phyloP scores from a whole-genome alignment of 148 eudicot genomes.

The Vaccinium vitisidaea region DNA sequence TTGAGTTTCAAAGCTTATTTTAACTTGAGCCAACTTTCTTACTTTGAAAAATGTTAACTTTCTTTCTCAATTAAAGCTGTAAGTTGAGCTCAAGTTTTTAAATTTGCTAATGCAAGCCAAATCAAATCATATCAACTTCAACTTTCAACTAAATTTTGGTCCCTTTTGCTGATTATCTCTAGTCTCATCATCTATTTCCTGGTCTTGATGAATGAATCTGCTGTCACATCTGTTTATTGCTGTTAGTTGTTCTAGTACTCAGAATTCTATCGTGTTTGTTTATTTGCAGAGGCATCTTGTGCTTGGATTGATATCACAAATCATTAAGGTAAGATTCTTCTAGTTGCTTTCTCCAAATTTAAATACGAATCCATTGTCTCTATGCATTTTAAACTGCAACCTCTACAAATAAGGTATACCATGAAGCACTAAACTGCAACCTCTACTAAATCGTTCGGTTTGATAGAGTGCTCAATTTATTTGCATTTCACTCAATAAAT shows the following conservation, averaged over 20 bases:
- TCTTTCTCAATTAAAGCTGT: too few relatives aligned
- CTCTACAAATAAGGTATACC: background rate
- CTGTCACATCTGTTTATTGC: background rate
- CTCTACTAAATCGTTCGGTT: background rate
- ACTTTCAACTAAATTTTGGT: background rate
- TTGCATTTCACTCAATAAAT: slow-evolving; percentile 11
- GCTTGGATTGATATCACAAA: slow-evolving; percentile 94
- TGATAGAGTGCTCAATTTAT: slow-evolving; percentile 2
- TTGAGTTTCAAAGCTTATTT: background rate
- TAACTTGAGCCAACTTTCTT: background rate
- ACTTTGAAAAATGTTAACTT: slow-evolving; percentile 2
- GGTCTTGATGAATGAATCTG: background rate
- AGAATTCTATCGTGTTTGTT: background rate
- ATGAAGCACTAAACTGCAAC: background rate
- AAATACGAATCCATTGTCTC: background rate
- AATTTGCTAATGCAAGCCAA: background rate
- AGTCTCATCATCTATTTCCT: background rate
- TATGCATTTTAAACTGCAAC: background rate
- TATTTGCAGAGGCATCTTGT: slow-evolving; percentile 88
- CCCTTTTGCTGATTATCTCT: background rate
- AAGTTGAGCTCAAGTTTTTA: background rate
- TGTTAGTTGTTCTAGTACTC: background rate
- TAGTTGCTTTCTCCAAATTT: background rate
- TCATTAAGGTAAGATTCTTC: slow-evolving; percentile 68
- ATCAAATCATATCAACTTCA: background rate